These are phyloP conservation scores for Podospora pseudocomata DNA, from an alignment of 495 filamentous ascomycete genomes.

Conservation along the genomic window DNA sequence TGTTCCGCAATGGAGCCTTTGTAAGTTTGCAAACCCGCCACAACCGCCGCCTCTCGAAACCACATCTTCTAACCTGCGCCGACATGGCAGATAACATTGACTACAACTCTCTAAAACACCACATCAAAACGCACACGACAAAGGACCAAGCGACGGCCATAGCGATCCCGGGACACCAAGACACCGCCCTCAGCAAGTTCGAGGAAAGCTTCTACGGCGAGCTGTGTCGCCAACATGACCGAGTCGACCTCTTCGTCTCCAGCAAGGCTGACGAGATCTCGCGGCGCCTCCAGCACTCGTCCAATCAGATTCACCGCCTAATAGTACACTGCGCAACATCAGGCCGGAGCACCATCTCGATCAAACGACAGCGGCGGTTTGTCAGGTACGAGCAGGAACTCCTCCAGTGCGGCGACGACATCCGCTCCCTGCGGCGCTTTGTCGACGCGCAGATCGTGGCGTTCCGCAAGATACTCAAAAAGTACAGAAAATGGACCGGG, in stretches of 20 bases:
- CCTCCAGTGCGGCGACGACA: slow-evolving; percentile 58
- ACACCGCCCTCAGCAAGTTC: slow-evolving; percentile 51
- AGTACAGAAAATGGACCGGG: slow-evolving; percentile 73
- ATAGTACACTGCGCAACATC: slow-evolving; percentile 40
- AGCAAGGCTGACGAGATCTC: slow-evolving; percentile 69
- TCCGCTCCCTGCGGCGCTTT: slow-evolving; percentile 58
- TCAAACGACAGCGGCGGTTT: slow-evolving; percentile 41
- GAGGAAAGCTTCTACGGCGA: slow-evolving; percentile 60
- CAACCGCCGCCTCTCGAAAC: not conserved
- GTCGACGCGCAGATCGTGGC: slow-evolving; percentile 60
- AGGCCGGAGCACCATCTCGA: slow-evolving; percentile 26
- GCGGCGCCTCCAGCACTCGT: slow-evolving; percentile 54
- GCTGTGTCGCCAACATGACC: slow-evolving; percentile 61
- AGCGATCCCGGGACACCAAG: slow-evolving; percentile 59
- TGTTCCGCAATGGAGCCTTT: slow-evolving; percentile 85
- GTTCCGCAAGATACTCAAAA: slow-evolving; percentile 72
- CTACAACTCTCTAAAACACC: slow-evolving; percentile 70
- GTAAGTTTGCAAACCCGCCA: slow-evolving; percentile 41
- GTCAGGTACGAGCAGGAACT: slow-evolving; percentile 48
- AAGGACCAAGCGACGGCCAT: slow-evolving; percentile 57
- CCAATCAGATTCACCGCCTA: slow-evolving; percentile 48
- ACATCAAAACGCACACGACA: slow-evolving; percentile 68
- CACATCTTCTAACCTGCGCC: not conserved
- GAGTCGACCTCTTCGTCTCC: slow-evolving; percentile 64
- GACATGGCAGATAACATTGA: slow-evolving; percentile 59